A percentile compares a stretch with the other conserved stretches of the same genome.
Evolutionary conservation across 2,329 filamentous ascomycete species (phyloP).

Genomic region (Botryosphaeria dothidea): DNA sequence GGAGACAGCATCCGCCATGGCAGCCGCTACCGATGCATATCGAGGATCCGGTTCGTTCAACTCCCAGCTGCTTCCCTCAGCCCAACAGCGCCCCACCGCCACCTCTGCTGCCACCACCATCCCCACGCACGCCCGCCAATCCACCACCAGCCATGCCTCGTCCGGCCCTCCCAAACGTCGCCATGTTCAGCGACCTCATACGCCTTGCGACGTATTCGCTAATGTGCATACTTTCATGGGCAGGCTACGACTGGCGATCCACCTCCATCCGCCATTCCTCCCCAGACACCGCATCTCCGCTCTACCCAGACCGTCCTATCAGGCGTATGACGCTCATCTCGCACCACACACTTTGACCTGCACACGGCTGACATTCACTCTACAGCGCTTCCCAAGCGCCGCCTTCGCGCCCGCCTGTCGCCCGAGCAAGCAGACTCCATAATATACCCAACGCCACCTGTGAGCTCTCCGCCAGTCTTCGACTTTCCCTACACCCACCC

Average conservation of each 20-base stretch:
- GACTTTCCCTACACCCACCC: slow-evolving; percentile 59
- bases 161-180: slow-evolving; percentile 30
- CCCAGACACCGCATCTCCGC: slow-evolving; percentile 72
- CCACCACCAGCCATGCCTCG: slow-evolving; percentile 22
- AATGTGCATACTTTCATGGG: slow-evolving; percentile 21
- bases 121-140: slow-evolving; percentile 21
- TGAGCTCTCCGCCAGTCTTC: slow-evolving; percentile 72
- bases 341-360: neutral
- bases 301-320: slow-evolving; percentile 89
- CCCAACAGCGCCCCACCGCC: slow-evolving; percentile 18
- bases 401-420: slow-evolving; percentile 82
- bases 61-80: slow-evolving; percentile 18
- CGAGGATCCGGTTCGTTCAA: slow-evolving; percentile 35
- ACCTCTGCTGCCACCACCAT: slow-evolving; percentile 26
- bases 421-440: slow-evolving; percentile 82
- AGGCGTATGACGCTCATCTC: slow-evolving; percentile 43
- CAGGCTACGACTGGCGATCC: slow-evolving; percentile 43
- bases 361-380: slow-evolving; percentile 5
- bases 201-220: slow-evolving; percentile 20
- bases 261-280: slow-evolving; percentile 39
- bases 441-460: slow-evolving; percentile 75
- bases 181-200: slow-evolving; percentile 29
- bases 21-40: slow-evolving; percentile 38
- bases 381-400: slow-evolving; percentile 78
- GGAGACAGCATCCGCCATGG: slow-evolving; percentile 29